These are phyloP conservation scores for Phoma sp. DNA, from an alignment of 2,329 filamentous ascomycete species.

Conservation along the genomic window DNA sequence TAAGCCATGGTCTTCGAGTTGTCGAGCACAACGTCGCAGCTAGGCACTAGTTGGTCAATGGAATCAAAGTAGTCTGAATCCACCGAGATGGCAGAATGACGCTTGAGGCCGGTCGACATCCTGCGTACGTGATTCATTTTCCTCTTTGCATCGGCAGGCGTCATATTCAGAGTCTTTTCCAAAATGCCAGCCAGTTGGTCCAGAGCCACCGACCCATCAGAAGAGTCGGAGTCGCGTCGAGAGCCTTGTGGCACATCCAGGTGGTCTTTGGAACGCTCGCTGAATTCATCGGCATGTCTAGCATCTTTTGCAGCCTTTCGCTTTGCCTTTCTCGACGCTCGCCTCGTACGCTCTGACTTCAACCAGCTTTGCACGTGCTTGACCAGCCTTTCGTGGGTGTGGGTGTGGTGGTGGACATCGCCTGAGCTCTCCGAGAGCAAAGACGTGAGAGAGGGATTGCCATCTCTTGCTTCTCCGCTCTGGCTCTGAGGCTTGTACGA, in stretches of 20 bases:
- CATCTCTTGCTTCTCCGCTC: conserved; percentile 21
- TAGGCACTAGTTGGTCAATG: conserved; percentile 79
- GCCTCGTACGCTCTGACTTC: conserved; percentile 75
- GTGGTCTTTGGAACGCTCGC: conserved; percentile 2
- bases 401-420: conserved; percentile 24
- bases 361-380: conserved; percentile 84
- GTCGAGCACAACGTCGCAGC: conserved; percentile 83
- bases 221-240: conserved; percentile 64
- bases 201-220: conserved; percentile 71
- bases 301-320: conserved; percentile 57
- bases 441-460: conserved; percentile 40
- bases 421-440: conserved; percentile 39
- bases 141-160: conserved; percentile 41
- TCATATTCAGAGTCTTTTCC: conserved; percentile 65
- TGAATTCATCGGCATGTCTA: conserved; percentile 2
- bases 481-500: conserved; percentile 27
- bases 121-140: conserved; percentile 34
- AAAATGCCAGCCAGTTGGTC: conserved; percentile 82
- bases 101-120: conserved; percentile 45
- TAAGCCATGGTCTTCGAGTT: conserved; percentile 89
- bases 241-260: not conserved
- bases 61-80: conserved; percentile 85
- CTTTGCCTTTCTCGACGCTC: conserved; percentile 61
- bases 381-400: conserved; percentile 57
- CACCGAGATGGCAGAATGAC: conserved; percentile 66